A percentile compares a stretch with the other conserved stretches of the same genome.
Evolutionary conservation across 176 grass and related monocot species (phyloP).

Genomic region (Chrysopogon serrulatus): DNA sequence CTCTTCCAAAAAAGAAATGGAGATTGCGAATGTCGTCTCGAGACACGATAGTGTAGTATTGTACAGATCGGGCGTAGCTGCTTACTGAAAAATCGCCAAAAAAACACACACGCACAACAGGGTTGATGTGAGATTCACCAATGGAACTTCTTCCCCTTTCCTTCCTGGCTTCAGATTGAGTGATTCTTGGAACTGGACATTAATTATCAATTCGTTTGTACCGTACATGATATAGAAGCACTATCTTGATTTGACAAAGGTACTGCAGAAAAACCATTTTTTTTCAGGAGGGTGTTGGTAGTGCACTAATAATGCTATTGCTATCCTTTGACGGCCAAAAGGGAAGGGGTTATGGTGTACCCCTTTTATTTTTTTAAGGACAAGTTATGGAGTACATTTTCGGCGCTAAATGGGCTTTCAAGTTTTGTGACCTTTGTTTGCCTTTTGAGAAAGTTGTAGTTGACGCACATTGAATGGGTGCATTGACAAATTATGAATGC

Average conservation of each 20-base stretch:
- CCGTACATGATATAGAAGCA: background rate
- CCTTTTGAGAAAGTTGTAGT: conserved; percentile 24
- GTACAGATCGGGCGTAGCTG: conserved; percentile 1
- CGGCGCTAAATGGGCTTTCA: conserved; percentile 16
- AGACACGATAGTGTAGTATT: background rate
- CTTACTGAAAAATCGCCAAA: background rate
- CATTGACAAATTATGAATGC: conserved; percentile 14
- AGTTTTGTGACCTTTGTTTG: background rate
- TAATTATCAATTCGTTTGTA: background rate
- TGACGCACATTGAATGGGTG: conserved; percentile 31
- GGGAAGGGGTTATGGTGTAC: background rate
- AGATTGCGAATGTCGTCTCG: background rate
- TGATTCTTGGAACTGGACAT: background rate
- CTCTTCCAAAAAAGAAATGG: background rate
- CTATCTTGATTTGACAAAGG: background rate
- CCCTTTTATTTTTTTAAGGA: background rate
- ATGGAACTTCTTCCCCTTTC: background rate
- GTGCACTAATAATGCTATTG: conserved; percentile 11
- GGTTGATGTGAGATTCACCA: background rate
- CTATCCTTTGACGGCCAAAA: background rate
- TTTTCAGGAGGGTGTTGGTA: background rate
- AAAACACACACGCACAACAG: background rate
- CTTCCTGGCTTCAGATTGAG: background rate
- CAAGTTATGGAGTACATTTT: background rate
- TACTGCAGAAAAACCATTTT: background rate